Percentiles rank a stretch among this genome's conserved stretches.
These are phyloP conservation scores for Middelhovenomyces tepae DNA, from an alignment of 805 yeast species.

Conservation along the genomic window DNA sequence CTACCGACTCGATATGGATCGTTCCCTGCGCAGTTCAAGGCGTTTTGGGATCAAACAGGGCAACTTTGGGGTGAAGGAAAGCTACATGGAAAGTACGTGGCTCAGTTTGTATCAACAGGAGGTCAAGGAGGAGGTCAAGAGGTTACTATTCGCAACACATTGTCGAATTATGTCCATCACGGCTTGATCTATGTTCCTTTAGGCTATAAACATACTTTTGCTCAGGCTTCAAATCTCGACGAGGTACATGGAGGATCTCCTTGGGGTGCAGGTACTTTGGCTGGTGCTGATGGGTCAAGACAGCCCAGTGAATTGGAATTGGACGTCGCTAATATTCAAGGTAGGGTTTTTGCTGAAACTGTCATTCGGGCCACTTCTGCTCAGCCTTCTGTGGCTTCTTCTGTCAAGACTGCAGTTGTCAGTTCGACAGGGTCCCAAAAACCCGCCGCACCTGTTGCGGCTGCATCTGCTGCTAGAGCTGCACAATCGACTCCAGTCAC, in stretches of 20 bases:
- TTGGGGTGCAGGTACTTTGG: conserved; percentile 79
- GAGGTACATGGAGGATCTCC: conserved; percentile 76
- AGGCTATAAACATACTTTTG: conserved; percentile 58
- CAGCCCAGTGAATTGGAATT: conserved; percentile 54
- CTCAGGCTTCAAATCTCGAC: conserved; percentile 42
- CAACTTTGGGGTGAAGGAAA: conserved; percentile 71
- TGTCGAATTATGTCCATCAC: conserved; percentile 66
- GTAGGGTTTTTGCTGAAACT: conserved; percentile 48
- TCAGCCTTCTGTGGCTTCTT: not conserved
- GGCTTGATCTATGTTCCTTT: conserved; percentile 75
- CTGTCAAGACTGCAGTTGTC: conserved; percentile 1
- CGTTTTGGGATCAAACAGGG: conserved; percentile 74
- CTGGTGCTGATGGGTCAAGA: conserved; percentile 74
- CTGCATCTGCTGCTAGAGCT: conserved; percentile 6
- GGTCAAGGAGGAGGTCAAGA: conserved; percentile 81
- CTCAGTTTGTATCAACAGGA: conserved; percentile 65
- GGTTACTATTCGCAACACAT: conserved; percentile 50
- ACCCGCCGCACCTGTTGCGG: conserved; percentile 1
- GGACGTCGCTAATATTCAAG: conserved; percentile 57
- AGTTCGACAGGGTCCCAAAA: not conserved
- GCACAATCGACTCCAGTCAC: conserved; percentile 10
- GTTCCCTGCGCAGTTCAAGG: conserved; percentile 67
- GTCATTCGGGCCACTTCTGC: conserved; percentile 15
- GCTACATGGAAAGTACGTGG: conserved; percentile 65
- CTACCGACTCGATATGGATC: conserved; percentile 81